Conservation (phyloP, 2,329 filamentous ascomycete species). For the Myriosclerotinia curreyana region DNA sequence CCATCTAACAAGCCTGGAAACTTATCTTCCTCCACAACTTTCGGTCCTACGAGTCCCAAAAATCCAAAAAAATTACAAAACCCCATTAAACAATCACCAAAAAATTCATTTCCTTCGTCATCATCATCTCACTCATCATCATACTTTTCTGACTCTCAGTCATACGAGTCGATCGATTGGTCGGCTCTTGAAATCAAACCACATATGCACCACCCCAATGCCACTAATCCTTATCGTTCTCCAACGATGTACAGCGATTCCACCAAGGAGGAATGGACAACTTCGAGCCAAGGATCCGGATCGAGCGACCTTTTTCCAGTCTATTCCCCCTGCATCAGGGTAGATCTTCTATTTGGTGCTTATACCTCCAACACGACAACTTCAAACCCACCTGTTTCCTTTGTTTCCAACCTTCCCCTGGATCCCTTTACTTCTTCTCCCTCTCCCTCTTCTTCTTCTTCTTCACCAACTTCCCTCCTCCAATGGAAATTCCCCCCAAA, state of each 20-base stretch:
- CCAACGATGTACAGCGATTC: slow-evolving; percentile 14
- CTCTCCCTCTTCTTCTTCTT: not conserved
- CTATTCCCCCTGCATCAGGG: not conserved
- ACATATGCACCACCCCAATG: not conserved
- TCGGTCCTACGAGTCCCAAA: slow-evolving; percentile 8
- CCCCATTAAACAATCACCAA: not conserved
- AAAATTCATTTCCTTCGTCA: slow-evolving; percentile 11
- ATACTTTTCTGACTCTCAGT: slow-evolving; percentile 4
- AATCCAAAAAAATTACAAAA: not conserved
- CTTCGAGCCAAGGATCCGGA: not conserved
- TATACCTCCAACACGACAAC: not conserved
- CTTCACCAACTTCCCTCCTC: not conserved
- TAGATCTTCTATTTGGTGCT: slow-evolving; percentile 5
- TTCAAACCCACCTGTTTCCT: not conserved
- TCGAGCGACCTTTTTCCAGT: not conserved
- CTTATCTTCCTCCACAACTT: slow-evolving; percentile 7
- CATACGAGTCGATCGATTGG: slow-evolving; percentile 18
- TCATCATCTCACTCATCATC: not conserved
- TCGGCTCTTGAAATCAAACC: slow-evolving; percentile 10
- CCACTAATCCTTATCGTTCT: not conserved
- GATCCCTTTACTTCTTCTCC: not conserved
- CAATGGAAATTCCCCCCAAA: not conserved
- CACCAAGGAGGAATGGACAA: not conserved
- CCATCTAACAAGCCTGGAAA: slow-evolving; percentile 7
- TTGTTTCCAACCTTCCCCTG: not conserved